phyloP scores from a whole-genome alignment of 495 filamentous ascomycete species.

The Tirmania nivea region DNA sequence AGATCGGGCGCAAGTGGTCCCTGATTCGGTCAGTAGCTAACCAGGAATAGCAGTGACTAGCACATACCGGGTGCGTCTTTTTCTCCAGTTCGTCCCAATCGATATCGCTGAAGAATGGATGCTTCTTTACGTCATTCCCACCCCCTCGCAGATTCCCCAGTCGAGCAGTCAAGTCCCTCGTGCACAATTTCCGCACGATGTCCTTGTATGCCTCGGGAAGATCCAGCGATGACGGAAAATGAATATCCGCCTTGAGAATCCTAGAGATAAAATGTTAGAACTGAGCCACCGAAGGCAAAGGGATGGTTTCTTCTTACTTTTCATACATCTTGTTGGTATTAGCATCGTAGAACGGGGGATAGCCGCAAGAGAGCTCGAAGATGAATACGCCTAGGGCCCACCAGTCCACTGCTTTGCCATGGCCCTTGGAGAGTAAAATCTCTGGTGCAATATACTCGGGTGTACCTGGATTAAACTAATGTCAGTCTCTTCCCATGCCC shows the following conservation, averaged over 20 bases:
- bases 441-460: conserved; percentile 94
- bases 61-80: conserved; percentile 7
- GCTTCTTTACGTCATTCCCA: conserved; percentile 56
- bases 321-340: conserved; percentile 96
- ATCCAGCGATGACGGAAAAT: conserved; percentile 41
- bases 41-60: not conserved
- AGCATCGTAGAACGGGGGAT: conserved; percentile 91
- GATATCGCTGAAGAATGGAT: conserved; percentile 67
- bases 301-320: conserved; percentile 27
- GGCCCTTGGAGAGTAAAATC: conserved; percentile 86
- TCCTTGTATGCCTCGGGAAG: conserved; percentile 60
- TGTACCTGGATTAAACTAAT: conserved; percentile 29
- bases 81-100: conserved; percentile 66
- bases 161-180: conserved; percentile 65
- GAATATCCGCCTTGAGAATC: conserved; percentile 41
- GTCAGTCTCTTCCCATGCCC: conserved; percentile 1
- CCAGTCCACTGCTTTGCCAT: conserved; percentile 96
- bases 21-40: conserved; percentile 32
- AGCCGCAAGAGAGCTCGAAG: conserved; percentile 88
- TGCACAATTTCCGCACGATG: conserved; percentile 70
- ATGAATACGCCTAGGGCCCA: conserved; percentile 93
- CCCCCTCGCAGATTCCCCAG: conserved; percentile 78
- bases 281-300: not conserved
- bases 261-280: conserved; percentile 21
- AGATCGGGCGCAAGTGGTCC: conserved; percentile 78